Conservation (phyloP, 2,329 filamentous ascomycete genomes). For the Aureobasidium vineae region DNA sequence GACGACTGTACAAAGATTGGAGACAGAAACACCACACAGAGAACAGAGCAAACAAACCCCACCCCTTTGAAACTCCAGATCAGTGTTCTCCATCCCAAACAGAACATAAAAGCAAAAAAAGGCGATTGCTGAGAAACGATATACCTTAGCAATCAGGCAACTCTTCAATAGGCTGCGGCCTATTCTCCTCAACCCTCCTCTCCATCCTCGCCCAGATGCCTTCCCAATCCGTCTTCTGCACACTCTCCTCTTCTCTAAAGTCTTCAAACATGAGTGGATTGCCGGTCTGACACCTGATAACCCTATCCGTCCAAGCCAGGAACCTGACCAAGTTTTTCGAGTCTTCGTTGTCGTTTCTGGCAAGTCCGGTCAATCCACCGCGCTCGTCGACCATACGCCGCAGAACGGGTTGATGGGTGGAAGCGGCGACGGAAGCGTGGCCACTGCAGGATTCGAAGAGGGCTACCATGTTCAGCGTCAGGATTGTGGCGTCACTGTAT, state of each 20-base stretch:
- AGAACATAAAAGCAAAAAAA: neutral
- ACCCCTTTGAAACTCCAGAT: too few relatives aligned
- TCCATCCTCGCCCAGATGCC: conserved; percentile 22
- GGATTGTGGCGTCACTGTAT: conserved; percentile 3
- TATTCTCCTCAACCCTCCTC: conserved; percentile 9
- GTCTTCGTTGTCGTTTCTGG: neutral
- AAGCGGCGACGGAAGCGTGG: neutral
- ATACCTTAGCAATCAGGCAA: conserved; percentile 2
- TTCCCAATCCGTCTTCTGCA: conserved; percentile 7
- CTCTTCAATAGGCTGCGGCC: conserved; percentile 10
- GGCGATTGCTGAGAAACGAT: neutral
- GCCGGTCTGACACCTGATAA: conserved; percentile 15
- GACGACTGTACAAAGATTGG: neutral
- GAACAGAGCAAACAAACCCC: neutral
- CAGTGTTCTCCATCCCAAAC: too few relatives aligned
- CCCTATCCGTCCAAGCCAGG: conserved; percentile 10
- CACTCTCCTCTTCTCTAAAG: conserved; percentile 1
- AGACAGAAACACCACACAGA: neutral
- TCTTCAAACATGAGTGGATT: conserved; percentile 15
- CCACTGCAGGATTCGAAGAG: conserved; percentile 9
- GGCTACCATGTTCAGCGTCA: conserved; percentile 13
- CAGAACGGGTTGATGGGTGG: neutral
- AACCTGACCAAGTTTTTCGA: conserved; percentile 11
- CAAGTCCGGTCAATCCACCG: neutral
- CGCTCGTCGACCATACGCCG: conserved; percentile 8